Evolutionary conservation across 1,284 basidiomycete species (phyloP).

Genomic region (Taiwanofungus camphoratus): DNA sequence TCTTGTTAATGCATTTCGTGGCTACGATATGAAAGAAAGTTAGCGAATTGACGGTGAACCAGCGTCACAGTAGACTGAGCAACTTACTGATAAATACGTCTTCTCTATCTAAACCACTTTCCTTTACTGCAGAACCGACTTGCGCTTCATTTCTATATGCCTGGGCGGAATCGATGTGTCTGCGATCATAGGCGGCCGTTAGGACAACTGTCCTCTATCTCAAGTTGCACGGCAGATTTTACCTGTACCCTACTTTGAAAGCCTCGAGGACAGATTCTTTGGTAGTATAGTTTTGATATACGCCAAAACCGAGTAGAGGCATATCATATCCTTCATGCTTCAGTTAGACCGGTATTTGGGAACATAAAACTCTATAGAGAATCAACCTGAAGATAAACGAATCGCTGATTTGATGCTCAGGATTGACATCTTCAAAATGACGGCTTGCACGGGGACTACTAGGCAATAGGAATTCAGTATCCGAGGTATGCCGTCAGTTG

Average conservation of each 20-base stretch:
- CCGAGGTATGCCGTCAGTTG: too few relatives aligned
- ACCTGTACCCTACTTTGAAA: slow-evolving; percentile 60
- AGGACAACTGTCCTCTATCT: too few relatives aligned
- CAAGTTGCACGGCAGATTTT: background rate
- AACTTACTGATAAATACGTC: slow-evolving; percentile 69
- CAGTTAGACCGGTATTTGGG: background rate
- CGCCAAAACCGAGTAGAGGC: slow-evolving; percentile 77
- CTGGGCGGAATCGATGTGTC: slow-evolving; percentile 70
- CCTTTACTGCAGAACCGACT: slow-evolving; percentile 54
- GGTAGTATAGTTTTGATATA: slow-evolving; percentile 67
- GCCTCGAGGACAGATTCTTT: slow-evolving; percentile 60
- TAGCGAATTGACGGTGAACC: too few relatives aligned
- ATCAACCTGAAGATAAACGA: background rate
- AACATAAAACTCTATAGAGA: background rate
- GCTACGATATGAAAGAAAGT: slow-evolving; percentile 7
- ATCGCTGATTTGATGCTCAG: background rate
- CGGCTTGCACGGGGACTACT: too few relatives aligned
- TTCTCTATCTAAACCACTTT: slow-evolving; percentile 45
- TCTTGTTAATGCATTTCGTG: slow-evolving; percentile 22
- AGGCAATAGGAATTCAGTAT: too few relatives aligned
- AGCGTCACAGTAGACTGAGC: too few relatives aligned
- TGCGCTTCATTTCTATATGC: slow-evolving; percentile 69
- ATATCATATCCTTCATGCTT: slow-evolving; percentile 42
- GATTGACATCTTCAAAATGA: too few relatives aligned
- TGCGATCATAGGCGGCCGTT: too few relatives aligned